These are phyloP conservation scores for Diaporthe sp. DNA, from an alignment of 2,329 filamentous ascomycete genomes.

Conservation along the genomic window DNA sequence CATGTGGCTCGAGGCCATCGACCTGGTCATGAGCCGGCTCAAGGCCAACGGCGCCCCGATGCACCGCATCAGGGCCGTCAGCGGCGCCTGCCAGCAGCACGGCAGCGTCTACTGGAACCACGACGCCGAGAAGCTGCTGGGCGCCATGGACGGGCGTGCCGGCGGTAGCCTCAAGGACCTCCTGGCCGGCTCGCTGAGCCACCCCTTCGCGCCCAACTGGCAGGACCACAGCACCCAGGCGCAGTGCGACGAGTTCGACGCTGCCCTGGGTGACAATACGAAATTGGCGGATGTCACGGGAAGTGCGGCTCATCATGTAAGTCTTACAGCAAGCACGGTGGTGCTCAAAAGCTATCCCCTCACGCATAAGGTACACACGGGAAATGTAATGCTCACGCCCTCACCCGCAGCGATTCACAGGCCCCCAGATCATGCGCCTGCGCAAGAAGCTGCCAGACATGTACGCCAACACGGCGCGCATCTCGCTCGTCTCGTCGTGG, in stretches of 20 bases:
- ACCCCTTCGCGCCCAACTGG: slow-evolving; percentile 95
- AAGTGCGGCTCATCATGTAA: slow-evolving; percentile 93
- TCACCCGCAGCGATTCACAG: slow-evolving; percentile 83
- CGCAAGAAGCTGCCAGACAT: slow-evolving; percentile 83
- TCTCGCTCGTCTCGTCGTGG: slow-evolving; percentile 96
- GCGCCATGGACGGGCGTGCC: slow-evolving; percentile 63
- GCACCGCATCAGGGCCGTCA: slow-evolving; percentile 81
- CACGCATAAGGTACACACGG: neutral
- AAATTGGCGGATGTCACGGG: slow-evolving; percentile 84
- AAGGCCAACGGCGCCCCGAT: slow-evolving; percentile 79
- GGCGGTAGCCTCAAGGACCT: slow-evolving; percentile 75
- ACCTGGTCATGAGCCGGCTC: slow-evolving; percentile 83
- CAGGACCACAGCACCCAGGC: slow-evolving; percentile 95
- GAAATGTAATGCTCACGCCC: neutral
- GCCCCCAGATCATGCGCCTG: slow-evolving; percentile 95
- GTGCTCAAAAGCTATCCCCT: neutral
- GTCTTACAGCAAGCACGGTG: slow-evolving; percentile 47
- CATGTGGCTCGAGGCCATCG: slow-evolving; percentile 93
- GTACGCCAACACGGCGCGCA: slow-evolving; percentile 84
- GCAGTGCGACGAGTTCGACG: slow-evolving; percentile 92
- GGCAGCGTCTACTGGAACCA: slow-evolving; percentile 94
- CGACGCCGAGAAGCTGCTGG: slow-evolving; percentile 75
- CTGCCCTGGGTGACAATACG: slow-evolving; percentile 73
- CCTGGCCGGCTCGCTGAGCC: slow-evolving; percentile 79
- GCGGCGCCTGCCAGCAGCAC: slow-evolving; percentile 96